Conservation (phyloP, 2,329 filamentous ascomycete species). For the Gremmenia infestans region DNA sequence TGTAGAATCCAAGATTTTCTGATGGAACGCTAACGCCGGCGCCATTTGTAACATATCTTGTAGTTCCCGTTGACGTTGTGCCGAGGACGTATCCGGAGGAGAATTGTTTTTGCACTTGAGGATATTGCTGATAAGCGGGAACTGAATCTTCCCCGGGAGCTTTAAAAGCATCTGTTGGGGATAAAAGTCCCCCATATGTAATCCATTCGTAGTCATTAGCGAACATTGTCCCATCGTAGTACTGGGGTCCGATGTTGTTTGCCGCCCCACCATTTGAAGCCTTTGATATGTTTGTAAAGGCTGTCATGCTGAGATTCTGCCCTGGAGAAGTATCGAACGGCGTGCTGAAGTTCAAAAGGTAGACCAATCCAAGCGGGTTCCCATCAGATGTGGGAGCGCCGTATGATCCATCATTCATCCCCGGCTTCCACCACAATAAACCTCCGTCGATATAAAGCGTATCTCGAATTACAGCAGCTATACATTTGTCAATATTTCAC, state of each 20-base stretch:
- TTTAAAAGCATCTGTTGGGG: conserved; percentile 32
- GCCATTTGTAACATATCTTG: conserved; percentile 59
- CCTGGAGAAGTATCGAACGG: conserved; percentile 45
- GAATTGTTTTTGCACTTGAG: conserved; percentile 45
- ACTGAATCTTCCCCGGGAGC: conserved; percentile 40
- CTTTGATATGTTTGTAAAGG: conserved; percentile 47
- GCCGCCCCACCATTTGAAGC: conserved; percentile 38
- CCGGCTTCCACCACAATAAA: conserved; percentile 46
- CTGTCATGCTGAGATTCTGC: conserved; percentile 44
- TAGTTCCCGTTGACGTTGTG: conserved; percentile 43
- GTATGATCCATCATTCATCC: conserved; percentile 40
- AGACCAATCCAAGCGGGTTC: conserved; percentile 49
- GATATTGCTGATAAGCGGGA: conserved; percentile 47
- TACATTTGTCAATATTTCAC: conserved; percentile 21
- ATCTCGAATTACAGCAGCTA: conserved; percentile 55
- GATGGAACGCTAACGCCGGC: conserved; percentile 60
- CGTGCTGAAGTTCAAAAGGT: conserved; percentile 52
- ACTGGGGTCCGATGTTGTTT: conserved; percentile 52
- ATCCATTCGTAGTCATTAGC: conserved; percentile 59
- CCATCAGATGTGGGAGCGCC: conserved; percentile 31
- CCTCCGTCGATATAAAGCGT: conserved; percentile 64
- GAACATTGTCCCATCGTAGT: conserved; percentile 58
- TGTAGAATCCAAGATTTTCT: conserved; percentile 68
- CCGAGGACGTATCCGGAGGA: conserved; percentile 38
- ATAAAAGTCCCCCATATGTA: conserved; percentile 56